phyloP scores from a whole-genome alignment of 2,329 filamentous ascomycete genomes.

The Trichoderma oligosporum region DNA sequence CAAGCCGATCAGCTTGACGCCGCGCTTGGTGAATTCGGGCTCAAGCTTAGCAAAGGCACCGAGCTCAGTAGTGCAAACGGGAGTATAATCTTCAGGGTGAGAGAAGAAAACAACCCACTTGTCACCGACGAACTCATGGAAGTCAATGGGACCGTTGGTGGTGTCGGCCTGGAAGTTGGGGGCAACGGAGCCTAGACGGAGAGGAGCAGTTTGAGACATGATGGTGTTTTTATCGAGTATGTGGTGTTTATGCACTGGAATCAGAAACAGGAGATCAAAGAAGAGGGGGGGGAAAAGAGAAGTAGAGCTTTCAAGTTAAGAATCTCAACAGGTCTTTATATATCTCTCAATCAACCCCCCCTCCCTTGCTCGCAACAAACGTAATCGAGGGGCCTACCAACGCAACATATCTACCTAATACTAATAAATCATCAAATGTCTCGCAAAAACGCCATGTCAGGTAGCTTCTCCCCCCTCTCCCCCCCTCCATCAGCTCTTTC shows the following conservation, averaged over 20 bases:
- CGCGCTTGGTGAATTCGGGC: slow-evolving; percentile 80
- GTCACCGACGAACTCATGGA: slow-evolving; percentile 76
- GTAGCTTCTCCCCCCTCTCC: background rate
- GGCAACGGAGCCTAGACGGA: slow-evolving; percentile 63
- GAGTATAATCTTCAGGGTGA: slow-evolving; percentile 87
- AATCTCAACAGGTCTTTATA: slow-evolving; percentile 8
- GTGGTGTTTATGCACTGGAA: background rate
- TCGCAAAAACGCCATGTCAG: background rate
- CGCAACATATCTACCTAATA: no score
- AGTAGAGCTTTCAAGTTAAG: background rate
- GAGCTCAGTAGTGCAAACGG: slow-evolving; percentile 93
- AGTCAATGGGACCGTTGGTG: slow-evolving; percentile 72
- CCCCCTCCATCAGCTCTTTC: slow-evolving; percentile 10
- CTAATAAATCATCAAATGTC: slow-evolving; percentile 12
- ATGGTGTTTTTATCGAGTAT: slow-evolving; percentile 10
- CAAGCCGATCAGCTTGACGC: slow-evolving; percentile 87
- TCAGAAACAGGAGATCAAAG: background rate
- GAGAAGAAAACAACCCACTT: slow-evolving; percentile 82
- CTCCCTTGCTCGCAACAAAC: background rate
- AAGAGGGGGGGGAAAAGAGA: background rate
- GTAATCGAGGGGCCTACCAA: slow-evolving; percentile 18
- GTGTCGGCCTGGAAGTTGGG: slow-evolving; percentile 84
- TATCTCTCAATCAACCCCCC: background rate
- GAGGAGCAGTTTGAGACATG: slow-evolving; percentile 37
- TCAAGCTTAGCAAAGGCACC: slow-evolving; percentile 88